Percentiles rank a stretch among this genome's conserved stretches.
These are phyloP conservation scores for Graphium sp. DNA, from an alignment of 2,329 filamentous ascomycete genomes.

Conservation along the genomic window DNA sequence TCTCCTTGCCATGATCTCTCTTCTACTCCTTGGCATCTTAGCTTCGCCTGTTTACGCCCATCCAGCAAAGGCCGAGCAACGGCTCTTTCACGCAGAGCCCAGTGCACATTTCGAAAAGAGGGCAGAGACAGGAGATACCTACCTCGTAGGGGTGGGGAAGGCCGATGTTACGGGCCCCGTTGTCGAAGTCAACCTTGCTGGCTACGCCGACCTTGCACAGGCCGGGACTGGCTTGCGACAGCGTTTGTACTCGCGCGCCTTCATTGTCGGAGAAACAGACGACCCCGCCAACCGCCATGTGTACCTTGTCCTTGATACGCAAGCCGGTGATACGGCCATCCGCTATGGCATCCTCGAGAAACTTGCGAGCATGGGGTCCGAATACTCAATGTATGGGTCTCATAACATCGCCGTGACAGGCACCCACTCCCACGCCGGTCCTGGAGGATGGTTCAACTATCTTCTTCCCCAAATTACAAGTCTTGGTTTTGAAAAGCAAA, in stretches of 20 bases:
- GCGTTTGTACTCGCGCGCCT: slow-evolving; percentile 70
- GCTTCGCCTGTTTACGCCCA: neutral
- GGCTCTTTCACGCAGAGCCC: neutral
- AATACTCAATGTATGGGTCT: slow-evolving; percentile 54
- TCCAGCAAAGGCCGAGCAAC: neutral
- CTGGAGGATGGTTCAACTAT: slow-evolving; percentile 86
- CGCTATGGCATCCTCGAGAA: slow-evolving; percentile 67
- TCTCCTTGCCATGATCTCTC: too few relatives aligned
- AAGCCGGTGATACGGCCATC: slow-evolving; percentile 74
- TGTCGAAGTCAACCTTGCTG: slow-evolving; percentile 80
- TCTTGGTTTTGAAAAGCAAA: slow-evolving; percentile 70
- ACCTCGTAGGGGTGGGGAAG: slow-evolving; percentile 33
- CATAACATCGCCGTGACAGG: slow-evolving; percentile 80
- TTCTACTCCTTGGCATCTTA: neutral
- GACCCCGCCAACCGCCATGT: slow-evolving; percentile 56
- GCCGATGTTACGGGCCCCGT: slow-evolving; percentile 51
- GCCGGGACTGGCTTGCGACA: slow-evolving; percentile 72
- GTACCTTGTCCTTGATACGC: slow-evolving; percentile 75
- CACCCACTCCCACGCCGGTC: slow-evolving; percentile 80
- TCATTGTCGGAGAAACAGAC: slow-evolving; percentile 59
- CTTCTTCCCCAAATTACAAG: slow-evolving; percentile 78
- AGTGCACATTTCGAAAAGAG: too few relatives aligned
- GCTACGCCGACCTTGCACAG: slow-evolving; percentile 67
- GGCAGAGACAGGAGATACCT: slow-evolving; percentile 17
- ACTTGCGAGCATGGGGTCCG: slow-evolving; percentile 47